Evolutionary conservation across 208 protist species (phyloP), one percentile per base, ranked within the genome.

Genomic region (Wallacemonas sp.): DNA sequence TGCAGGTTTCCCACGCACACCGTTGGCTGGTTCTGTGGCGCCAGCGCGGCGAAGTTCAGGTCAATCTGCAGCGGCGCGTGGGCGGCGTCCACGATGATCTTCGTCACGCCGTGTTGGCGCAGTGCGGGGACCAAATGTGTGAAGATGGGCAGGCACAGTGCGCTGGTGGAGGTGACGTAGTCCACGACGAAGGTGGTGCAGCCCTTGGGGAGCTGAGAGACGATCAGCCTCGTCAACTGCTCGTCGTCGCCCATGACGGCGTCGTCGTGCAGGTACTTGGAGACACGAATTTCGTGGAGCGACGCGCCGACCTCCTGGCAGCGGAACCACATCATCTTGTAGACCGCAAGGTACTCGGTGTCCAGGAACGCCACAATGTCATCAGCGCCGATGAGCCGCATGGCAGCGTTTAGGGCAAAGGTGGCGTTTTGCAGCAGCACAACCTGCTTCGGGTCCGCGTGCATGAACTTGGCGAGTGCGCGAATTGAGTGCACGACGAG

Each of bases 351-450:
- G 74, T 96, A 96, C 72, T 92, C 88, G 0, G 79, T 87, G 63
- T 94, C 88, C 25, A 96, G 72, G 61, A 87, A 91, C 1, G 83
- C 86, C 0, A 97, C 87, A 16, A 91, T 80, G 75, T 95, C 87
- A 33, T 79, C 74, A 42, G 72, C 68, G 39, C 72, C 67, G 28
- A 92, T 89, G 25, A 97, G 57, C 7, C 74, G 57, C 77, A 97
- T 91, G 0, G 86, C 93, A n/a, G 77, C 81, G 76, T 97, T 97
- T 16, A 97, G 73, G 10, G 72, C 90, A 66, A 87, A 90, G 1
- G 91, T 97, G 16, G 92, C 92, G 66, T 97, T 97, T 50, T 87
- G 86, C n/a, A 94, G 54, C 29, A 97, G 69, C 25, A 94, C 89
- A n/a, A 97, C 48, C 62, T 97, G 86, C 18, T 68, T 63, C 7